Evolutionary conservation across 2,329 filamentous ascomycete genomes (phyloP), one percentile per base, ranked within the genome.

Genomic region (Colletotrichum karsti): DNA sequence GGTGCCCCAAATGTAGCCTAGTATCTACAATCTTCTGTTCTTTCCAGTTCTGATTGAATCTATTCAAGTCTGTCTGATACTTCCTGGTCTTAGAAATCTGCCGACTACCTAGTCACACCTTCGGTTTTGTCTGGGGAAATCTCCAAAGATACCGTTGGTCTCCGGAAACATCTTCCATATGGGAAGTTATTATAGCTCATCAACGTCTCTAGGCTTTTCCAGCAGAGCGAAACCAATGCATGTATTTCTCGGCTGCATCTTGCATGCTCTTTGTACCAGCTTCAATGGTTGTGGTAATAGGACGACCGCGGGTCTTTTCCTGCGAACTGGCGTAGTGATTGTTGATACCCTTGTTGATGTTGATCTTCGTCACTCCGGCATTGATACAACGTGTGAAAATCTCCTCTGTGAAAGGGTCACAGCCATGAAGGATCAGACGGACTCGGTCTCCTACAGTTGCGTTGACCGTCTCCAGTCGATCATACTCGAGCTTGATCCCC

Each of bases 401-500:
- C 13, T 84, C 79, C 5, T 82, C 75, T 2, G 80, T 76, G 67
- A 88, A 88, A 44, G 83, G 84, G 70, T 88, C 88, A 0, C 87
- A 88, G 3, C 87, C 87, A 68, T 90, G 87, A 20, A 90, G 77
- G 1, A 86, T 87, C 24, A 78, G 69, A 5, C 51, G 59, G 1
- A 67, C 58, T 15, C 53, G 22, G 8, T 50, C 54, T 18, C 64
- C 53, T 6, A n/a, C 46, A 3, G 39, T 30, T 35, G 51, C 53
- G 33, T 33, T 20, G 7, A 64, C 56, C 7, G 59, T 59, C 7
- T 64, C 33, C 13, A 59, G 26, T 10, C 81, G 75, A 39, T 81
- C 87, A 76, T 71, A 91, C 74, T 92, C 90, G 26, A 92, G 77
- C 75, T 85, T 82, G 33, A 90, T 87, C 0, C 91, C 91, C 8